Conservation (phyloP, 495 filamentous ascomycete species). For the Chaetomium tenue region DNA sequence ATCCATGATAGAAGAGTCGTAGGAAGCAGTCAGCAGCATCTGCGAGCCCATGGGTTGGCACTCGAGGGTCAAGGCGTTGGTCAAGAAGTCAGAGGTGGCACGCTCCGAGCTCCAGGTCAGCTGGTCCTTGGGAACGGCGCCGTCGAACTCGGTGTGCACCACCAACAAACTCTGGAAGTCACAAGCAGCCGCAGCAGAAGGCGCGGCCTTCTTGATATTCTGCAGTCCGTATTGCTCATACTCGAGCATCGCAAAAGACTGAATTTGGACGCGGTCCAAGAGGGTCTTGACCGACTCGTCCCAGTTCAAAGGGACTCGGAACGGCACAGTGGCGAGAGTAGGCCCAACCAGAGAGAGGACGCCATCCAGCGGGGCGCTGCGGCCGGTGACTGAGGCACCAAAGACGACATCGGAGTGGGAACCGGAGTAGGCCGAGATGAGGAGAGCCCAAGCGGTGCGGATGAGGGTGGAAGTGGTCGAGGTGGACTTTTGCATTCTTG, state of each 20-base stretch:
- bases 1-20: slow-evolving; percentile 19
- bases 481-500: background rate
- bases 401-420: slow-evolving; percentile 44
- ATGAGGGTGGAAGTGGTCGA: slow-evolving; percentile 31
- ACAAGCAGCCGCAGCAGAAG: slow-evolving; percentile 33
- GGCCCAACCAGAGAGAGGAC: background rate
- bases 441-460: slow-evolving; percentile 45
- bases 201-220: slow-evolving; percentile 35
- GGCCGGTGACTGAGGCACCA: slow-evolving; percentile 44
- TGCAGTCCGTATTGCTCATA: slow-evolving; percentile 40
- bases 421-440: slow-evolving; percentile 39
- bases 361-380: slow-evolving; percentile 46
- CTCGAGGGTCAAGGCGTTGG: slow-evolving; percentile 14
- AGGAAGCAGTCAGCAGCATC: slow-evolving; percentile 10
- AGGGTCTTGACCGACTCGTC: slow-evolving; percentile 6
- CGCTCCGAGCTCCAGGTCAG: slow-evolving; percentile 10
- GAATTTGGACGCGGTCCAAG: slow-evolving; percentile 5
- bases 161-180: slow-evolving; percentile 44
- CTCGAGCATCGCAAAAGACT: slow-evolving; percentile 15
- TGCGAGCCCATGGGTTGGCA: slow-evolving; percentile 10
- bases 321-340: slow-evolving; percentile 2
- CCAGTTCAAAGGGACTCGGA: slow-evolving; percentile 3
- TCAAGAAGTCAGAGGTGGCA: slow-evolving; percentile 18
- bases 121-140: background rate
- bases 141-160: slow-evolving; percentile 29